Evolutionary conservation across 345 rosid genomes (phyloP), one percentile per base, ranked within the genome.

Genomic region (Cardamine occulta): DNA sequence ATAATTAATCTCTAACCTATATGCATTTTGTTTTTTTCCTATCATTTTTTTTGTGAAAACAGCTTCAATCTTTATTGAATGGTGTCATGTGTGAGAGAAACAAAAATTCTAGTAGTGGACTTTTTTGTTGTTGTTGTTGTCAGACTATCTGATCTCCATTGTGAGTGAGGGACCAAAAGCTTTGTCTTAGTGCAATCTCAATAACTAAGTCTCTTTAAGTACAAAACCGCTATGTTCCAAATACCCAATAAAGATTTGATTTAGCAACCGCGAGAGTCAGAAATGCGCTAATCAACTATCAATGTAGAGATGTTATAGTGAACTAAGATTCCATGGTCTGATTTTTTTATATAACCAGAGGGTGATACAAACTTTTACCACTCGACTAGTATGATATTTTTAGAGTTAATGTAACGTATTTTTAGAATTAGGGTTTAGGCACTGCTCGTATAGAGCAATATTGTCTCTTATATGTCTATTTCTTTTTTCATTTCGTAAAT

Each of bases 91-190:
- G 70, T 76, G 53, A 69, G 75, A 44, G 65, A 76, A 70, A 69
- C 75, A 49, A 54, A 63, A 60, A 40, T 42, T 8, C 13, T 17
- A 34, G 11, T 63, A 70, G 80, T 76, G 65, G 80, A 62, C 75
- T 52, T 68, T 68, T 76, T 62, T 69, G 39, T 52, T 52, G 69
- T 51, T 49, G 68, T 75, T 69, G 75, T 70, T 77, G 75, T 77
- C 75, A 70, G 72, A 37, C 60, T 70, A 34, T 70, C 71, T 63
- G 71, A 76, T 70, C 71, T 76, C 72, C 72, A 76, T 70, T 70
- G 79, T 76, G 71, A 55, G 75, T 54, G 75, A 63, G 80, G 75
- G 80, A 63, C 72, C 72, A 76, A 70, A 70, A 7, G 24, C 63
- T 34, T 49, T 76, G 53, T 56, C 66, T 24, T 26, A 6, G 60